Percentiles rank a stretch among this genome's conserved stretches.
phyloP scores from a whole-genome alignment of 768 basidiomycete genomes.

The Galerina marginata region DNA sequence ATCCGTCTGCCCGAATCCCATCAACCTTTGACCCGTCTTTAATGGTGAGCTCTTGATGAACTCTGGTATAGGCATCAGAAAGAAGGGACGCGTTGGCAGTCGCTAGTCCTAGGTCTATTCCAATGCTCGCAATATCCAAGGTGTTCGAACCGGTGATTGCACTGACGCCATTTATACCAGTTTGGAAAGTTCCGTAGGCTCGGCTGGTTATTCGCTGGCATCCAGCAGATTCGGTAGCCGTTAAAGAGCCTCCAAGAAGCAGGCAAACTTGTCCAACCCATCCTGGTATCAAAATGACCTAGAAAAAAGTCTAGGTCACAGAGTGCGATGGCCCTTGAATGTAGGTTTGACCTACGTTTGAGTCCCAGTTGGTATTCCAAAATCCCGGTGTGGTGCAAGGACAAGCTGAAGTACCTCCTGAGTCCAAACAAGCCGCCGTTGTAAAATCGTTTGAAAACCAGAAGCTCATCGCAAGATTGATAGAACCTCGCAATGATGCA shows the following conservation, averaged over 20 bases:
- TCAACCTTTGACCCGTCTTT: constrained; percentile 52
- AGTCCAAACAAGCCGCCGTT: constrained; percentile 53
- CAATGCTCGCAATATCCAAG: constrained; percentile 64
- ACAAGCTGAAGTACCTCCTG: constrained; percentile 53
- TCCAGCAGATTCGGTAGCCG: constrained; percentile 39
- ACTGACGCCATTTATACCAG: constrained; percentile 46
- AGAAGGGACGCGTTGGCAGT: constrained; percentile 46
- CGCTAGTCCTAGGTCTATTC: constrained; percentile 52
- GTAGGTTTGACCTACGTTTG: constrained; percentile 44
- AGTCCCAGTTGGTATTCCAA: constrained; percentile 70
- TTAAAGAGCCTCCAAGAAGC: constrained; percentile 50
- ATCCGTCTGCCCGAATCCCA: constrained; percentile 60
- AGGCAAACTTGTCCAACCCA: constrained; percentile 60
- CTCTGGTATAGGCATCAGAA: constrained; percentile 48
- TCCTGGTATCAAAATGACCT: constrained; percentile 65
- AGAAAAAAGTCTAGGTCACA: neutral
- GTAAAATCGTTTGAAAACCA: constrained; percentile 68
- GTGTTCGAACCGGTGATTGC: constrained; percentile 66
- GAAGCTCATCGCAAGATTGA: constrained; percentile 54
- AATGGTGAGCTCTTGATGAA: constrained; percentile 58
- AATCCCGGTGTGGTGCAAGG: constrained; percentile 55
- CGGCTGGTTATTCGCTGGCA: constrained; percentile 56
- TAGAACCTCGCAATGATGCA: constrained; percentile 40
- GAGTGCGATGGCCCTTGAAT: neutral
- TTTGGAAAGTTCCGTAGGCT: constrained; percentile 50